Conservation (phyloP, 2,329 filamentous ascomycete species). For the Neonectria sp. region DNA sequence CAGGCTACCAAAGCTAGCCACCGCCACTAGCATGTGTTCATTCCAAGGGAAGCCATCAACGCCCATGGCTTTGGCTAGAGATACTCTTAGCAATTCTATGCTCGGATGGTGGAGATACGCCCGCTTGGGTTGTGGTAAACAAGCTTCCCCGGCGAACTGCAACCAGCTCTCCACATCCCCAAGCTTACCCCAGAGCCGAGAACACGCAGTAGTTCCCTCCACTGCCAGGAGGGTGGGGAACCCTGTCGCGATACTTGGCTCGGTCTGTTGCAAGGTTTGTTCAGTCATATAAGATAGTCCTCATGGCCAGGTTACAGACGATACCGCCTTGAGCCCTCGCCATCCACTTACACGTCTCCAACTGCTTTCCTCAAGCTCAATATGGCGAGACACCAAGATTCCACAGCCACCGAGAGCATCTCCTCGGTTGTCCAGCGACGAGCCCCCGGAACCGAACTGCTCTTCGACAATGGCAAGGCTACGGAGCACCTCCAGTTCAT, state of each 20-base stretch:
- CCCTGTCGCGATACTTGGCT: background rate
- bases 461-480: slow-evolving; percentile 13
- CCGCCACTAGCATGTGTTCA: slow-evolving; percentile 4
- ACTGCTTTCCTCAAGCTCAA: background rate
- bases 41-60: background rate
- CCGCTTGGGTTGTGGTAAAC: background rate
- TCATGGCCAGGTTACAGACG: background rate
- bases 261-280: background rate
- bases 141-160: slow-evolving; percentile 6
- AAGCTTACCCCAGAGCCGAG: slow-evolving; percentile 17
- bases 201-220: background rate
- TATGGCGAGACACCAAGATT: slow-evolving; percentile 9
- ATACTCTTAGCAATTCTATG: background rate
- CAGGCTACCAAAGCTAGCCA: background rate
- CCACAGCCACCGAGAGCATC: slow-evolving; percentile 2
- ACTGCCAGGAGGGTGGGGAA: slow-evolving; percentile 7
- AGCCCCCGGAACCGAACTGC: slow-evolving; percentile 24
- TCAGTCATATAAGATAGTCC: slow-evolving; percentile 15
- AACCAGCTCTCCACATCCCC: slow-evolving; percentile 11
- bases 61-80: background rate
- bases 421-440: slow-evolving; percentile 4
- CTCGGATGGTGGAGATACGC: background rate
- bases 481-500: slow-evolving; percentile 18
- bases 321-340: background rate
- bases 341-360: background rate